Base-by-base conservation (phyloP, 1,284 basidiomycete species). In the Fomitopsis schrenkii region DNA sequence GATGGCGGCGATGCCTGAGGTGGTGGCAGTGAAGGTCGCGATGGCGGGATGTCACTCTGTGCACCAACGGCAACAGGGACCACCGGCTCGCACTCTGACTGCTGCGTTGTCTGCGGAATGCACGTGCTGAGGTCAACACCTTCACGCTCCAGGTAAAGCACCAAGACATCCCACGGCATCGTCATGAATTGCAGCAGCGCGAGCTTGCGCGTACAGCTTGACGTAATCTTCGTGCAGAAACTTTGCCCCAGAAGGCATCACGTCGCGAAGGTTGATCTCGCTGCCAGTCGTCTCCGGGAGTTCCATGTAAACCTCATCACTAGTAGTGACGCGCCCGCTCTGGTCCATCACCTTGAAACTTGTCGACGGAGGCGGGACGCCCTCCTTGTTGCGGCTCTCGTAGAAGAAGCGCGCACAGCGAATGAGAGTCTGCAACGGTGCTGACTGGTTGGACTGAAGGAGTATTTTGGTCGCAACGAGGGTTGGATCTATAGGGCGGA, bases 221-320 rank as follows among this genome's bases (percentile, higher is more conserved):
- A 40, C 36, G 19, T 54, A 54, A 17, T 36, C 52, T 9, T 6
- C n/a, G 36, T 54, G 52, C 9, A 38, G n/a, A 30, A 54, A 54
- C 35, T 35, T 33, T 7, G 35, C 52, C 19, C 26, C 36, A 6
- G 52, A 26, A 33, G 52, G 52, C 19, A 54, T 10, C 2, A 38
- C 52, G 9, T 54, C 35, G n/a, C 52, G 52, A 54, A 54, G 52
- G n/a, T 22, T 54, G 52, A 54, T 15, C n/a, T 54, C 52, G 52
- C 19, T 8, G 5, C 35, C 33, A 9, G 12, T 40, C 2, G 26
- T 4, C 17, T 36, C 35, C n/a, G 35, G 52, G 17, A 53, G 12
- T 8, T 54, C 52, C 19, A 54, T 14, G 52, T 54, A 54, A 19
- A 54, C 26, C 12, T 54, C 52, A 26, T 26, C 33, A 54, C 52